These are phyloP conservation scores for Parsonsia alboflavescens DNA, from an alignment of 257 asterid species.

Conservation along the genomic window DNA sequence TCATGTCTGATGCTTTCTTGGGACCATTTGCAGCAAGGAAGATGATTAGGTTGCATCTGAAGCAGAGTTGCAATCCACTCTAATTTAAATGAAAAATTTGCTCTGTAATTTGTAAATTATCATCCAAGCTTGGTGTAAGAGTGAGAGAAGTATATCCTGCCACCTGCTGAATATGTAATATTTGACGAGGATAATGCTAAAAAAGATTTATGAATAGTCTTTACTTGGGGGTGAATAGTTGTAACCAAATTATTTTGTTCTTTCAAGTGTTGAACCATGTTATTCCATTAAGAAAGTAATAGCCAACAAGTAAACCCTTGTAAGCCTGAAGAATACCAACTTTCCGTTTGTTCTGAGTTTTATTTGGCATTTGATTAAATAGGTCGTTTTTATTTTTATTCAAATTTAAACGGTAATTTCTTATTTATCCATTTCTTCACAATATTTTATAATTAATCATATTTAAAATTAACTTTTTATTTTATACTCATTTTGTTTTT, in stretches of 20 bases:
- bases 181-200: not conserved
- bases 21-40: not conserved
- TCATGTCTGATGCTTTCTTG: conserved; percentile 24
- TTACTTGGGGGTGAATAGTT: not conserved
- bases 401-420: no score
- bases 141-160: not conserved
- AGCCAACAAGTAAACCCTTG: not conserved
- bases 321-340: no score
- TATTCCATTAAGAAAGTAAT: not conserved
- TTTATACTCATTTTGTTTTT: no score
- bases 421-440: no score
- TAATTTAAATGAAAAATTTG: not conserved
- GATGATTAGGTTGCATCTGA: not conserved
- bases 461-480: no score
- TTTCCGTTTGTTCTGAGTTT: no score
- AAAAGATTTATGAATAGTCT: not conserved
- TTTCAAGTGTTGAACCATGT: no score
- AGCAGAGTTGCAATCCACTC: not conserved
- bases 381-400: no score
- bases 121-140: not conserved
- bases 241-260: not conserved
- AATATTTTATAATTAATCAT: no score
- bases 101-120: not conserved
- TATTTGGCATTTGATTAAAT: no score
- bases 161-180: not conserved